Conservation (phyloP, 2,329 filamentous ascomycete genomes). For the Phyllosticta capitalensis region DNA sequence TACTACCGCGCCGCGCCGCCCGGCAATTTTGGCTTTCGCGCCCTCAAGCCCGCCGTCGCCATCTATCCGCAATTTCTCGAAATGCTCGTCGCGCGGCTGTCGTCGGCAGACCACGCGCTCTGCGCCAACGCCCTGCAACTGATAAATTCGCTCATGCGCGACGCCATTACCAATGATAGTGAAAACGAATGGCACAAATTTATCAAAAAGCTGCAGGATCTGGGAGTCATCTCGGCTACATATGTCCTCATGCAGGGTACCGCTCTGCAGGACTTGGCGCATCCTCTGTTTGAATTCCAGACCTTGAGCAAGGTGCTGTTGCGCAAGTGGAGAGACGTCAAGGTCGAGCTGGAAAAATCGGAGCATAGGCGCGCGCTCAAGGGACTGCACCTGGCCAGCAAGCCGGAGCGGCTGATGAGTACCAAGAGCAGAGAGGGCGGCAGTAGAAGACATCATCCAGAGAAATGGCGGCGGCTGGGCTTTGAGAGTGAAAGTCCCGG, state of each 20-base stretch:
- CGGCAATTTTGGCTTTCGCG: conserved; percentile 74
- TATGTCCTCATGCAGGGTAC: conserved; percentile 90
- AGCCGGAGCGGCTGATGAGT: conserved; percentile 47
- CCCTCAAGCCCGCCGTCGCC: conserved; percentile 82
- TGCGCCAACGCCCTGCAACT: conserved; percentile 93
- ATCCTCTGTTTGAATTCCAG: conserved; percentile 89
- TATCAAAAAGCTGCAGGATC: conserved; percentile 84
- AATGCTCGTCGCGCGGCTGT: conserved; percentile 82
- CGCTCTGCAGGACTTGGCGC: conserved; percentile 78
- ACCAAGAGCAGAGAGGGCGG: conserved; percentile 22
- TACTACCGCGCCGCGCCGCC: conserved; percentile 44
- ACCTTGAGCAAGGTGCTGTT: conserved; percentile 79
- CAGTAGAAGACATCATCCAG: conserved; percentile 66
- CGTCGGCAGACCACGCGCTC: conserved; percentile 87
- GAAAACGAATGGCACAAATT: conserved; percentile 90
- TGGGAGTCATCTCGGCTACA: conserved; percentile 86
- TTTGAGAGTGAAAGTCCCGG: conserved; percentile 86
- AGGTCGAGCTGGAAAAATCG: conserved; percentile 72
- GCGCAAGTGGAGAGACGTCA: conserved; percentile 77
- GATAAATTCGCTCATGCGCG: conserved; percentile 89
- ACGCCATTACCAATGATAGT: conserved; percentile 70
- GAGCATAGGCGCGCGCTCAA: conserved; percentile 85
- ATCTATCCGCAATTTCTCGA: conserved; percentile 91
- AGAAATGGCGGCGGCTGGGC: conserved; percentile 87
- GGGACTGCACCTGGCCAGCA: conserved; percentile 73